phyloP scores from a whole-genome alignment of 2,329 filamentous ascomycete genomes.

The Alternaria triticina region DNA sequence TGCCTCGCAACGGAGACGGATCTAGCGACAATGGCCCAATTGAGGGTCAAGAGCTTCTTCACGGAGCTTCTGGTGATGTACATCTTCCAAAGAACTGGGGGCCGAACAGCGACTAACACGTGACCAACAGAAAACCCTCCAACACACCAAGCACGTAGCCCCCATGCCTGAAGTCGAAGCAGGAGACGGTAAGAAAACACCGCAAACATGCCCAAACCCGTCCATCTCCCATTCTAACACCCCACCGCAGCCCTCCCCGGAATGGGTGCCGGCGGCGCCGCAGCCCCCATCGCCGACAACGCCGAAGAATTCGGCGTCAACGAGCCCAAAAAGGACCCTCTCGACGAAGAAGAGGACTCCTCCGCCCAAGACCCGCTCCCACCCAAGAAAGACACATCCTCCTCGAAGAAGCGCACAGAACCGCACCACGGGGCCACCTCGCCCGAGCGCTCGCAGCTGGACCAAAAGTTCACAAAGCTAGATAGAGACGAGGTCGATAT shows the following conservation, averaged over 20 bases:
- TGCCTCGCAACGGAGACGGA: conserved; percentile 53
- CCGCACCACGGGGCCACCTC: background rate
- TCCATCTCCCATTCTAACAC: background rate
- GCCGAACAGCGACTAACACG: background rate
- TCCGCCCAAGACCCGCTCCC: background rate
- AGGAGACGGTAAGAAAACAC: conserved; percentile 34
- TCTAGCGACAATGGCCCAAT: conserved; percentile 49
- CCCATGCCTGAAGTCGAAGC: conserved; percentile 43
- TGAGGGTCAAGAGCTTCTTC: conserved; percentile 47
- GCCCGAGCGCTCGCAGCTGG: background rate
- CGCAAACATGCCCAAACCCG: background rate
- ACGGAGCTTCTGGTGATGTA: conserved; percentile 48
- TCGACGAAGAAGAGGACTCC: background rate
- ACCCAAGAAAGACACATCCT: background rate
- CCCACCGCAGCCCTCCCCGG: conserved; percentile 13
- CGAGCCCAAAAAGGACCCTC: conserved; percentile 9
- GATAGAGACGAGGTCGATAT: conserved; percentile 12
- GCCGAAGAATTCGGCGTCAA: conserved; percentile 12
- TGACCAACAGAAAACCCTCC: conserved; percentile 28
- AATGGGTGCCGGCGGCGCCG: conserved; percentile 13
- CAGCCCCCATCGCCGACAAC: conserved; percentile 7
- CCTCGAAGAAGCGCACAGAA: background rate
- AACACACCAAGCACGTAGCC: conserved; percentile 46
- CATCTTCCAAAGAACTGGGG: background rate
- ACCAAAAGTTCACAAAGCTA: conserved; percentile 14